Percentiles rank a stretch among this genome's conserved stretches.
Conservation (phyloP, 2,329 filamentous ascomycete genomes). For the Coniella lustricola region DNA sequence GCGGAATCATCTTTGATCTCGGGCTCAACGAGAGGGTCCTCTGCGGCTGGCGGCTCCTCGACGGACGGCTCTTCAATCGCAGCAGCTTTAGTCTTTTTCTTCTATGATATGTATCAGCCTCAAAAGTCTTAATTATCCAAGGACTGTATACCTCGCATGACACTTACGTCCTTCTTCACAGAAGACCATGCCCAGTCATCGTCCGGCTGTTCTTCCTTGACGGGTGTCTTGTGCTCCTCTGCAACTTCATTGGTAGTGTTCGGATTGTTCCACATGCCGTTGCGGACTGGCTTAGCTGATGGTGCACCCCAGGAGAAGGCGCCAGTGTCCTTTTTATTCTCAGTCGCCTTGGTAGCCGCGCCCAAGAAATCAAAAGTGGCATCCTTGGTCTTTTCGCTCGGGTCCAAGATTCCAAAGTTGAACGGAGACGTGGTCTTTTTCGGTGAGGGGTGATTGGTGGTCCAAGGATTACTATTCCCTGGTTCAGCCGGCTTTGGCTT, state of each 20-base stretch:
- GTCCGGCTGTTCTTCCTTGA: constrained; percentile 16
- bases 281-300: constrained; percentile 34
- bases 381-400: constrained; percentile 28
- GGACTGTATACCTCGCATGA: not conserved
- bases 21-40: constrained; percentile 6
- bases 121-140: not conserved
- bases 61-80: constrained; percentile 13
- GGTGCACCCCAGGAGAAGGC: constrained; percentile 26
- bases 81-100: constrained; percentile 23
- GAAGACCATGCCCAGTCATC: constrained; percentile 14
- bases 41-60: constrained; percentile 16
- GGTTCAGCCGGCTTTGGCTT: constrained; percentile 35
- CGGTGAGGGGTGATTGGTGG: constrained; percentile 37
- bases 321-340: constrained; percentile 26
- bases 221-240: constrained; percentile 13
- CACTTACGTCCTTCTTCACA: constrained; percentile 16
- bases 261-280: constrained; percentile 14
- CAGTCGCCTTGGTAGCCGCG: constrained; percentile 20
- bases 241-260: constrained; percentile 17
- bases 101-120: constrained; percentile 4
- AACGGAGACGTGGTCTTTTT: constrained; percentile 41
- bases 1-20: not conserved
- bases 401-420: constrained; percentile 41
- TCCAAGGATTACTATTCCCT: constrained; percentile 43
- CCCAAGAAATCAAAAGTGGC: constrained; percentile 16